phyloP scores from a whole-genome alignment of 1,139 yeast species.

The Lodderomyces jiufengensis region DNA sequence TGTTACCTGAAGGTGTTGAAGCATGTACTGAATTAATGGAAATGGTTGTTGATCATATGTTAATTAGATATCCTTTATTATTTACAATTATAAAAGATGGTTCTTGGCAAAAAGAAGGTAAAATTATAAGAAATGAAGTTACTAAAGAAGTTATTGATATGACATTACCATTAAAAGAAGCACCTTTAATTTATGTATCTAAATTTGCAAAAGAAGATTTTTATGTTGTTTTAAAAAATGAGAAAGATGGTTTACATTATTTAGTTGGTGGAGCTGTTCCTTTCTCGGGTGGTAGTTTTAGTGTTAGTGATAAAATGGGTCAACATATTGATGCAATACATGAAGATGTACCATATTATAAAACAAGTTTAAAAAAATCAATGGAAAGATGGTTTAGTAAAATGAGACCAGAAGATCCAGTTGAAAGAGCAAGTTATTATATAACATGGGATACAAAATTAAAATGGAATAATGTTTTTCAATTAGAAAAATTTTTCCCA shows the following conservation, averaged over 20 bases:
- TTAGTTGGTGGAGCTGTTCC: constrained; percentile 74
- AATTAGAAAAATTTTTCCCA: constrained; percentile 34
- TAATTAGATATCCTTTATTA: constrained; percentile 57
- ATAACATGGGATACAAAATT: constrained; percentile 69
- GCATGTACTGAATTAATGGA: constrained; percentile 65
- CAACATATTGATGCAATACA: constrained; percentile 62
- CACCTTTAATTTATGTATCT: constrained; percentile 60
- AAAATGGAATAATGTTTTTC: constrained; percentile 52
- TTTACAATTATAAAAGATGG: constrained; percentile 49
- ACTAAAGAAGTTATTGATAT: constrained; percentile 62
- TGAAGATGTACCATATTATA: constrained; percentile 68
- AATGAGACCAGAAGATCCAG: constrained; percentile 57
- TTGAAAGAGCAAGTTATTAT: constrained; percentile 75
- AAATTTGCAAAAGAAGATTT: constrained; percentile 75
- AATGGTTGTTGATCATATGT: constrained; percentile 55
- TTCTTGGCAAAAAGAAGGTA: constrained; percentile 21
- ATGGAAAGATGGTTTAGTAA: constrained; percentile 75
- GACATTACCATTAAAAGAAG: constrained; percentile 55
- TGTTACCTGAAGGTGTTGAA: constrained; percentile 66
- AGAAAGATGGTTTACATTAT: constrained; percentile 58
- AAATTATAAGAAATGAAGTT: constrained; percentile 54
- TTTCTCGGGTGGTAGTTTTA: constrained; percentile 75
- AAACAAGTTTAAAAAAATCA: constrained; percentile 59
- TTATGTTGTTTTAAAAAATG: constrained; percentile 53
- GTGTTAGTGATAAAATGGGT: constrained; percentile 57